Evolutionary conservation across 2,329 filamentous ascomycete genomes (phyloP).

Genomic region (Phyllosticta capitalensis): DNA sequence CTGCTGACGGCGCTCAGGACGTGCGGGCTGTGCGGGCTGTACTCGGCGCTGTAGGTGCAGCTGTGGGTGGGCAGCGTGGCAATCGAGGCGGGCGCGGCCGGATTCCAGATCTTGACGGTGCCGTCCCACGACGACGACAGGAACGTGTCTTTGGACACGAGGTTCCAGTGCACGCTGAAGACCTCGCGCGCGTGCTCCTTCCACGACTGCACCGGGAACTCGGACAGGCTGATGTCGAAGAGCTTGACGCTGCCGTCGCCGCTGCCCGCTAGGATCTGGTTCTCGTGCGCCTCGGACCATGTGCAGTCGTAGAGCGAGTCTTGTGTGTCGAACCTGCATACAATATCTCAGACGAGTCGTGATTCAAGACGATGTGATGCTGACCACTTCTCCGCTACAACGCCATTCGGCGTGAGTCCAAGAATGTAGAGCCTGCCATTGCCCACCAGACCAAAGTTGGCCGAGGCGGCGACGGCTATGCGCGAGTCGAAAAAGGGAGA

Average conservation of each 20-base stretch:
- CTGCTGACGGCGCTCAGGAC: slow-evolving; percentile 80
- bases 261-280: slow-evolving; percentile 79
- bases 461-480: slow-evolving; percentile 78
- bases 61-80: slow-evolving; percentile 82
- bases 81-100: slow-evolving; percentile 62
- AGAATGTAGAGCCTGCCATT: slow-evolving; percentile 86
- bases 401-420: slow-evolving; percentile 70
- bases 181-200: slow-evolving; percentile 90
- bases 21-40: slow-evolving; percentile 78
- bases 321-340: slow-evolving; percentile 79
- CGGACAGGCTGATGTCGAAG: slow-evolving; percentile 71
- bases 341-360: neutral
- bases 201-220: slow-evolving; percentile 86
- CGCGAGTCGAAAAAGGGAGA: slow-evolving; percentile 96
- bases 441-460: slow-evolving; percentile 94
- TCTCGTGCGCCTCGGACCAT: slow-evolving; percentile 95
- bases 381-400: slow-evolving; percentile 74
- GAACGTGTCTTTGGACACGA: slow-evolving; percentile 83
- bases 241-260: slow-evolving; percentile 93
- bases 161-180: slow-evolving; percentile 87
- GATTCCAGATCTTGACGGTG: slow-evolving; percentile 91
- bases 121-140: slow-evolving; percentile 93
- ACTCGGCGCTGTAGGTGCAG: slow-evolving; percentile 90
- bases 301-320: slow-evolving; percentile 91
- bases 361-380: no score